Percentiles rank a stretch among this genome's conserved stretches.
Conservation (phyloP, 2,329 filamentous ascomycete species). For the Pezicula neosporulosa region DNA sequence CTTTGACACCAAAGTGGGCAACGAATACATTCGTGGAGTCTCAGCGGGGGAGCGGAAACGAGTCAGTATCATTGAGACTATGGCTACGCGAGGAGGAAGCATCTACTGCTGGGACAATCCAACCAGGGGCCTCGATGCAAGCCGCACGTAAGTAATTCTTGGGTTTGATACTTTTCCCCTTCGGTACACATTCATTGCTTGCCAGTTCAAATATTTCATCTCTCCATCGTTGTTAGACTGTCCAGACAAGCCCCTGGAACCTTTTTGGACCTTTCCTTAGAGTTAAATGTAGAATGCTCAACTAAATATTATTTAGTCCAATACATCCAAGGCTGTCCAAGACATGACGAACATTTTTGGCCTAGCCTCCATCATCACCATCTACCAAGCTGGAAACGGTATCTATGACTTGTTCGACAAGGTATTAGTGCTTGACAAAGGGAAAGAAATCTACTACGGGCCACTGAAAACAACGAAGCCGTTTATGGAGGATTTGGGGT, state of each 20-base stretch:
- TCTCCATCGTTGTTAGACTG: no score
- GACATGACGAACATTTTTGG: slow-evolving; percentile 61
- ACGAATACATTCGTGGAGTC: slow-evolving; percentile 60
- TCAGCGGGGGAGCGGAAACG: slow-evolving; percentile 60
- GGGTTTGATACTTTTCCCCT: no score
- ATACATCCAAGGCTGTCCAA: slow-evolving; percentile 55
- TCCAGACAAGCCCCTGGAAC: no score
- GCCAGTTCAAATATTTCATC: no score
- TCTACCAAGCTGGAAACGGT: slow-evolving; percentile 68
- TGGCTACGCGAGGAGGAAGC: slow-evolving; percentile 24
- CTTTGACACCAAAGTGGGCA: slow-evolving; percentile 49
- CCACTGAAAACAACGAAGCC: slow-evolving; percentile 52
- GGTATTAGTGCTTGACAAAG: slow-evolving; percentile 63
- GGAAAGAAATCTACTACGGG: slow-evolving; percentile 64
- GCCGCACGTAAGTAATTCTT: no score
- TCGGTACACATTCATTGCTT: no score
- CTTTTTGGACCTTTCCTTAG: no score
- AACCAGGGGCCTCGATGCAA: slow-evolving; percentile 63
- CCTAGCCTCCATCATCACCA: slow-evolving; percentile 56
- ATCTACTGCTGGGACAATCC: slow-evolving; percentile 67
- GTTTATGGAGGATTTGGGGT: slow-evolving; percentile 61
- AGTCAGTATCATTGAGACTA: slow-evolving; percentile 53
- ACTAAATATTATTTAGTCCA: no score
- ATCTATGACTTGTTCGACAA: slow-evolving; percentile 71
- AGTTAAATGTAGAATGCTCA: no score